Conservation (phyloP, 2,329 filamentous ascomycete genomes). For the Hypomyces perniciosus region DNA sequence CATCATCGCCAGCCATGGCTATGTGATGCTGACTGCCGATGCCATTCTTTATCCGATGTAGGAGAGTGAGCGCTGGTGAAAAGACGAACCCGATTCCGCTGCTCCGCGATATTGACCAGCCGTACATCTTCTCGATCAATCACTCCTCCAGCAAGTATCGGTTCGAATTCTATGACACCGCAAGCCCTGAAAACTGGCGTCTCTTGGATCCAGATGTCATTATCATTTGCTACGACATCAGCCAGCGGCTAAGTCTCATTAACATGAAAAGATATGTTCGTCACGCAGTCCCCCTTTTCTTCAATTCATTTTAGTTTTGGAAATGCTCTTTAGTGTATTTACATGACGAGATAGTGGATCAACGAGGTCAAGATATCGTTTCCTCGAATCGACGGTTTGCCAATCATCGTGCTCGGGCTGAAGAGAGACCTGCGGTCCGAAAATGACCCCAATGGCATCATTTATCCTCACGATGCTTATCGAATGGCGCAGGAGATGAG, state of each 20-base stretch:
- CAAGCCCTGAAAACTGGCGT: constrained; percentile 52
- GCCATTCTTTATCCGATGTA: constrained; percentile 20
- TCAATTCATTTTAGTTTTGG: constrained; percentile 1
- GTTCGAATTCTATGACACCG: constrained; percentile 56
- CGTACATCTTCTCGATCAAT: constrained; percentile 52
- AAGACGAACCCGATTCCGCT: constrained; percentile 39
- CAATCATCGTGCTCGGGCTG: constrained; percentile 52
- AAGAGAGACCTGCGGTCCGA: constrained; percentile 56
- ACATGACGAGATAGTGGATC: constrained; percentile 43
- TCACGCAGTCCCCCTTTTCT: constrained; percentile 10
- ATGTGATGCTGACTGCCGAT: not conserved
- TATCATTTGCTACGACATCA: constrained; percentile 57
- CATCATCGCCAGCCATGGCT: not conserved
- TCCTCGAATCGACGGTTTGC: constrained; percentile 40
- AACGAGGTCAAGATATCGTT: constrained; percentile 48
- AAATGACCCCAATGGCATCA: constrained; percentile 52
- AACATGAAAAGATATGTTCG: constrained; percentile 52
- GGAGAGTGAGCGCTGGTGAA: constrained; percentile 46
- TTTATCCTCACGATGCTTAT: constrained; percentile 57
- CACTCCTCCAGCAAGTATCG: constrained; percentile 36
- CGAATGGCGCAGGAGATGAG: constrained; percentile 51
- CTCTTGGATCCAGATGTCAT: constrained; percentile 53
- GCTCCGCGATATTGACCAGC: constrained; percentile 54
- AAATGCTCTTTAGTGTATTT: not conserved
- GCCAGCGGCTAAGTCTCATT: constrained; percentile 50